A percentile compares a stretch with the other conserved stretches of the same genome.
Evolutionary conservation across 768 basidiomycete species (phyloP).

Genomic region (Kwoniella sp.): DNA sequence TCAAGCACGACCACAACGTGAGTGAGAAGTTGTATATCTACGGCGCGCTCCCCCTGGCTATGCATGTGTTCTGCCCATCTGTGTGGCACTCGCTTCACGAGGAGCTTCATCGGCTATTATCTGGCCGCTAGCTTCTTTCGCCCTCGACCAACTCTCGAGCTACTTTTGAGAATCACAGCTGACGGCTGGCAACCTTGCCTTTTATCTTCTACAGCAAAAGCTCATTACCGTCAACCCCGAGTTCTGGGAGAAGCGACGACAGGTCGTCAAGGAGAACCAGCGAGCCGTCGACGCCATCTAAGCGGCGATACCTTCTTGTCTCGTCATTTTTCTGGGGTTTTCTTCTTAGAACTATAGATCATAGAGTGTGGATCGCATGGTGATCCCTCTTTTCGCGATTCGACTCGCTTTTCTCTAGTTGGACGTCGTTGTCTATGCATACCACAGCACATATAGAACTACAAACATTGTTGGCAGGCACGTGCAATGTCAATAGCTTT

Average conservation of each 20-base stretch:
- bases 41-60: background rate
- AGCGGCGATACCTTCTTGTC: background rate
- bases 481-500: no score
- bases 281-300: constrained; percentile 28
- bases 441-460: background rate
- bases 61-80: background rate
- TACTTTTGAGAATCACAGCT: background rate
- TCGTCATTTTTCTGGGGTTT: background rate
- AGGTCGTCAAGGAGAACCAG: constrained; percentile 11
- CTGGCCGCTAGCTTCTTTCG: background rate
- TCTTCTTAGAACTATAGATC: constrained; percentile 1
- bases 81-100: background rate
- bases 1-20: constrained; percentile 61
- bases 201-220: constrained; percentile 17
- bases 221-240: constrained; percentile 25
- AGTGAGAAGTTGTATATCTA: constrained; percentile 9
- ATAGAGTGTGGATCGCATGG: background rate
- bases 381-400: background rate
- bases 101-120: background rate
- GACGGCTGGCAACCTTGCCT: background rate
- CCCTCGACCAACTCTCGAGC: background rate
- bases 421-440: background rate
- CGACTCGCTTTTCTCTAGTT: background rate
- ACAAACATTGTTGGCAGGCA: no score
- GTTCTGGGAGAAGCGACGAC: constrained; percentile 29